Conservation (phyloP, 2,329 filamentous ascomycete genomes). For the Ceratocystis eucalypticola region DNA sequence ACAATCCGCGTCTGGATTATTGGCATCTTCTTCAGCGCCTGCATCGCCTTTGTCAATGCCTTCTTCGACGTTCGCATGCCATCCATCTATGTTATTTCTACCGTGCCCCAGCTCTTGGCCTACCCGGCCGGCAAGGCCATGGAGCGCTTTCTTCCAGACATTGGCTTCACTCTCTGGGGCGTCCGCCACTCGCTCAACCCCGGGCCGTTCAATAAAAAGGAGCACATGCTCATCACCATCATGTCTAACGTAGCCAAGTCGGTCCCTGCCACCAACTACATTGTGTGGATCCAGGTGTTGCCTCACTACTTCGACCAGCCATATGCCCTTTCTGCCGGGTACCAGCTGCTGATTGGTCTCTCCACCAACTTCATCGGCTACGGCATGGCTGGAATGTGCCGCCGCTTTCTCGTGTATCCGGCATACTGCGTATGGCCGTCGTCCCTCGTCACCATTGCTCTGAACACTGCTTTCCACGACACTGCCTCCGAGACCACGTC, state of each 20-base stretch:
- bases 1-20: conserved; percentile 41
- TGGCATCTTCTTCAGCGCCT: conserved; percentile 34
- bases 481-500: conserved; percentile 24
- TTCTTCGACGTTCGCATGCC: conserved; percentile 43
- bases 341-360: conserved; percentile 37
- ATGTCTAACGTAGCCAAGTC: conserved; percentile 40
- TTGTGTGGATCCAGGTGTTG: conserved; percentile 37
- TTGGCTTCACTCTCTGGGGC: conserved; percentile 30
- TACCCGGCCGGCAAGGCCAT: conserved; percentile 36
- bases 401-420: conserved; percentile 40
- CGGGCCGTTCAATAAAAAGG: conserved; percentile 40
- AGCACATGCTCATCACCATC: conserved; percentile 43
- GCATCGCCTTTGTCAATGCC: conserved; percentile 38
- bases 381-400: conserved; percentile 37
- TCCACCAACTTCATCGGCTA: conserved; percentile 44
- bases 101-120: conserved; percentile 41
- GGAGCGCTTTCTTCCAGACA: conserved; percentile 34
- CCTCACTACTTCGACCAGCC: conserved; percentile 38
- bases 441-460: conserved; percentile 36
- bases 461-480: conserved; percentile 37
- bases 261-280: conserved; percentile 36
- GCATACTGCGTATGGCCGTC: conserved; percentile 42
- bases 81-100: conserved; percentile 34
- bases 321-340: conserved; percentile 35
- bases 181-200: conserved; percentile 30